A percentile compares a stretch with the other conserved stretches of the same genome.
Conservation (phyloP, 257 asterid genomes). For the Buddleja alternifolia region DNA sequence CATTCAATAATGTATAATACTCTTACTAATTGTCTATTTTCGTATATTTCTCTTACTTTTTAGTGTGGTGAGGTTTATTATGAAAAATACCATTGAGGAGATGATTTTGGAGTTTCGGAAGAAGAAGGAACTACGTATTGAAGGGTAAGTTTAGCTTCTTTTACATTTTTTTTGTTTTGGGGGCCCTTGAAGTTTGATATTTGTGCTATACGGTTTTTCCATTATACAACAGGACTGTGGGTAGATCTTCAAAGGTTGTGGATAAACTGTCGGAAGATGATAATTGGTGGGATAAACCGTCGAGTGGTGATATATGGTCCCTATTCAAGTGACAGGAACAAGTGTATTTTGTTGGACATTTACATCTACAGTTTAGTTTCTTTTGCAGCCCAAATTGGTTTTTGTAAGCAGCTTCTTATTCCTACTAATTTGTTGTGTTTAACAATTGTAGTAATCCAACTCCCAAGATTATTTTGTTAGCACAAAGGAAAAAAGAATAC, state of each 20-base stretch:
- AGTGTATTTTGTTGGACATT: too few relatives aligned
- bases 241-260: slow-evolving; percentile 56
- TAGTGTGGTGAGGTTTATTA: slow-evolving; percentile 62
- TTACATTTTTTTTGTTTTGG: background rate
- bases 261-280: slow-evolving; percentile 61
- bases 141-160: slow-evolving; percentile 47
- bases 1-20: background rate
- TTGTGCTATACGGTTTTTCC: too few relatives aligned
- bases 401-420: background rate
- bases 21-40: background rate
- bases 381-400: background rate
- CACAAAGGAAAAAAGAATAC: too few relatives aligned
- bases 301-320: too few relatives aligned
- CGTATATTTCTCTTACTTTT: background rate
- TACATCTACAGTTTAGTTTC: too few relatives aligned
- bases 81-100: slow-evolving; percentile 64
- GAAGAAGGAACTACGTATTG: slow-evolving; percentile 66
- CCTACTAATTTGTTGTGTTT: too few relatives aligned
- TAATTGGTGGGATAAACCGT: slow-evolving; percentile 33
- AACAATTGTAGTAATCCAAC: too few relatives aligned
- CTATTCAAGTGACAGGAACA: too few relatives aligned
- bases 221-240: slow-evolving; percentile 45
- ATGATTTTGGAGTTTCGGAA: slow-evolving; percentile 61
- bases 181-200: too few relatives aligned
- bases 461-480: too few relatives aligned